Conservation (phyloP, 345 rosid species). For the Cardiospermum halicacabum region DNA sequence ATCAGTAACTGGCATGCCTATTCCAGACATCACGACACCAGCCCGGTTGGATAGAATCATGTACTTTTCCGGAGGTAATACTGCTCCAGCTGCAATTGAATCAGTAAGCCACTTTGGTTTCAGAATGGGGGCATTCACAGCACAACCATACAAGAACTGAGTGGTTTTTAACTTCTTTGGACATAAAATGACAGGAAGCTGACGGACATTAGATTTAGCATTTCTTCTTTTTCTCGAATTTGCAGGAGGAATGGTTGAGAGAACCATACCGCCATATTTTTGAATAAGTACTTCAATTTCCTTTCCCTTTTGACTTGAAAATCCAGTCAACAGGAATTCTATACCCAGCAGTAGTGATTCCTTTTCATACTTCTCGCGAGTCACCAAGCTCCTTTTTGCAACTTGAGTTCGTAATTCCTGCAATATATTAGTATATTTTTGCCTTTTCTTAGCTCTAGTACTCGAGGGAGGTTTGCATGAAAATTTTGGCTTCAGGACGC, state of each 20-base stretch:
- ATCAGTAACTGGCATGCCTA: constrained; percentile 14
- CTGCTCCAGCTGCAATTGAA: constrained; percentile 45
- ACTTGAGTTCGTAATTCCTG: constrained; percentile 19
- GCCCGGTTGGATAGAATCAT: constrained; percentile 35
- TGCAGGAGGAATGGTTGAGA: constrained; percentile 44
- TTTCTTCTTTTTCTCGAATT: constrained; percentile 28
- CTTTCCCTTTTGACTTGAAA: constrained; percentile 45
- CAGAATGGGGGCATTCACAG: constrained; percentile 43
- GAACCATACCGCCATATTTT: constrained; percentile 52
- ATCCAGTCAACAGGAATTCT: constrained; percentile 60
- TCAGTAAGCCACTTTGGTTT: constrained; percentile 48
- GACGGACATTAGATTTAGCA: constrained; percentile 20
- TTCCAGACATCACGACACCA: constrained; percentile 8
- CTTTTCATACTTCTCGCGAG: constrained; percentile 19
- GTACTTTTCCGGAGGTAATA: constrained; percentile 45
- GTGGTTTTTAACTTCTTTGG: constrained; percentile 52
- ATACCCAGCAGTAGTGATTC: constrained; percentile 37
- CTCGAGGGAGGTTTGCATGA: constrained; percentile 16
- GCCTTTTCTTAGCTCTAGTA: constrained; percentile 24
- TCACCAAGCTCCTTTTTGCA: constrained; percentile 12
- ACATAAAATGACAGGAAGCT: constrained; percentile 43
- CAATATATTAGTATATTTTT: constrained; percentile 16
- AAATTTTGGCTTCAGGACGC: constrained; percentile 12
- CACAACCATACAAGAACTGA: constrained; percentile 63
- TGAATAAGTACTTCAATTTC: constrained; percentile 40